Base-by-base conservation (phyloP, 1,284 basidiomycete genomes). In the Pterulicium gracile region DNA sequence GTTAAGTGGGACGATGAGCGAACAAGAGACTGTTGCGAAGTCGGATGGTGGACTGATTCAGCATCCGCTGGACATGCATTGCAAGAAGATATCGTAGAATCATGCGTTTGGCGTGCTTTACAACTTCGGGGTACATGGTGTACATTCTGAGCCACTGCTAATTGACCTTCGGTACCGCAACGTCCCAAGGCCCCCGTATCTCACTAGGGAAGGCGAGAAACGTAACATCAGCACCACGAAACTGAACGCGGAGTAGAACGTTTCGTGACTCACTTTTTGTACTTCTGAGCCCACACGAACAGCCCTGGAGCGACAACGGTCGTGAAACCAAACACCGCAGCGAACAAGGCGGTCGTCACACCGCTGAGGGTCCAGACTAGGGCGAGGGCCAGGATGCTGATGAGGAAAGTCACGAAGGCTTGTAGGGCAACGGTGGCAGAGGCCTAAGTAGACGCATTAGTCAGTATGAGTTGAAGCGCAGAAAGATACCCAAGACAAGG, bases 231-330 rank as follows among this genome's bases (percentile, higher is more conserved):
- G 44, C 24, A 44, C 35, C 23, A 24, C 47, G 19, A 27, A 41
- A 15, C 44, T 46, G 22, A 13, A n/a, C 24, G 18, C 19, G 13
- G 18, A 32, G 42, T 24, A 22, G 14, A 20, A 18, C 47, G 41
- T 48, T n/a, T n/a, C n/a, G n/a, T 22, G 15, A 67, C 75, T 47
- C 55, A 81, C 87, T 89, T 89, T 67, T 90, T 90, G 65, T 78
- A 86, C 58, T 73, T 75, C 65, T 90, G 88, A 2, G 85, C 83
- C 84, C 85, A 88, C 45, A 89, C 72, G 23, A 89, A 66, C 39
- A 84, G 65, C 22, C 65, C 77, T 4, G 88, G 88, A 3, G 81
- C 85, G 41, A 79, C 60, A 55, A 90, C 79, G 4, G 79, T 81
- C 21, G 84, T 70, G 47, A 76, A 72, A 35, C 69, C 54, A 35